phyloP scores from a whole-genome alignment of 1,284 basidiomycete genomes.

The Sphagnurus paluster region DNA sequence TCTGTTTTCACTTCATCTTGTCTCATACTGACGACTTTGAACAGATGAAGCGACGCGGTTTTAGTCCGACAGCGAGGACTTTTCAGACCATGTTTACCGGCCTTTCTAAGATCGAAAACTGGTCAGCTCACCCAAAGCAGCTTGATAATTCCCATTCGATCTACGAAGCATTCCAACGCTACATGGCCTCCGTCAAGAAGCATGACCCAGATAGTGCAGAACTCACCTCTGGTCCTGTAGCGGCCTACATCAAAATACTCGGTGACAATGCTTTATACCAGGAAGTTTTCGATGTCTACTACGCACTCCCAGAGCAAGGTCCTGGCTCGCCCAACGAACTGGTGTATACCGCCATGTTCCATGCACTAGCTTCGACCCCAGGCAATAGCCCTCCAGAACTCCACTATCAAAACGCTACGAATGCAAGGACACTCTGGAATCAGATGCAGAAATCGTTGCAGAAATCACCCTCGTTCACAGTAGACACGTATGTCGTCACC shows the following conservation, averaged over 20 bases:
- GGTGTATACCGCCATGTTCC: slow-evolving; percentile 64
- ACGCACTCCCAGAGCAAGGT: slow-evolving; percentile 58
- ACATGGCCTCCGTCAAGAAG: slow-evolving; percentile 47
- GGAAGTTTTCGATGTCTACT: slow-evolving; percentile 72
- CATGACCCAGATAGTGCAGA: slow-evolving; percentile 47
- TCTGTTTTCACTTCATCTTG: slow-evolving; percentile 9
- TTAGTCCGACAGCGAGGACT: slow-evolving; percentile 63
- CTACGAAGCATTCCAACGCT: slow-evolving; percentile 53
- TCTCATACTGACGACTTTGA: slow-evolving; percentile 7
- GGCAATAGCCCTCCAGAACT: slow-evolving; percentile 1
- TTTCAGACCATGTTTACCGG: slow-evolving; percentile 67
- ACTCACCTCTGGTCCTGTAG: slow-evolving; percentile 47
- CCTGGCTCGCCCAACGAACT: slow-evolving; percentile 53
- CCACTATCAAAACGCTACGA: slow-evolving; percentile 39
- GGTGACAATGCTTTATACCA: slow-evolving; percentile 56
- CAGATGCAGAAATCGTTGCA: slow-evolving; percentile 54
- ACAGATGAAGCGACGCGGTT: slow-evolving; percentile 80
- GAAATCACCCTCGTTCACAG: slow-evolving; percentile 38
- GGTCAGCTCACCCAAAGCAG: slow-evolving; percentile 55
- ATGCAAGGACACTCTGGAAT: slow-evolving; percentile 69
- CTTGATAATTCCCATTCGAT: slow-evolving; percentile 58
- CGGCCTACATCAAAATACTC: slow-evolving; percentile 64
- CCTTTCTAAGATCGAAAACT: slow-evolving; percentile 56
- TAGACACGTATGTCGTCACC: slow-evolving; percentile 54
- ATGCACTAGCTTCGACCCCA: slow-evolving; percentile 39